Conservation (phyloP, 352 stramenopile genomes). For the Globisporangium spiculum region DNA sequence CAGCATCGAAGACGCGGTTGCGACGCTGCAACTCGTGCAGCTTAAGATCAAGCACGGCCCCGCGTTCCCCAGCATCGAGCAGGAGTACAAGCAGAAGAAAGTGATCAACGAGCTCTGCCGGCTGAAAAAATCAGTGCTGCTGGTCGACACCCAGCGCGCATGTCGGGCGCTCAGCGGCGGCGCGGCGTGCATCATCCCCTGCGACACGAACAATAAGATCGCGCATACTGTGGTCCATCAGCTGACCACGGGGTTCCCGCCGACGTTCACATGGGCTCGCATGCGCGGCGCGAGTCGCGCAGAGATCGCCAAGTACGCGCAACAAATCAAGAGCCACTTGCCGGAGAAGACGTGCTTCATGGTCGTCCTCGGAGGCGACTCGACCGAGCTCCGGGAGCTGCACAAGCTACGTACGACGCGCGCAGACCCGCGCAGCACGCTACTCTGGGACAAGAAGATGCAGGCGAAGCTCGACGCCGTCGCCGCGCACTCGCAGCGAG, state of each 20-base stretch:
- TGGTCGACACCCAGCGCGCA: conserved; percentile 65
- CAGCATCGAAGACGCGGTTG: conserved; percentile 78
- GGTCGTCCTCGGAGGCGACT: conserved; percentile 50
- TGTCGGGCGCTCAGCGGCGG: conserved; percentile 64
- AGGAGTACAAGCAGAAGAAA: conserved; percentile 76
- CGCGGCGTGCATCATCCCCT: conserved; percentile 58
- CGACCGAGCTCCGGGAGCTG: conserved; percentile 54
- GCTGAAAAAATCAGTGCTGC: conserved; percentile 74
- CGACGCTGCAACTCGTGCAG: conserved; percentile 69
- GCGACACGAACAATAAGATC: conserved; percentile 44
- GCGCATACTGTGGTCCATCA: conserved; percentile 64
- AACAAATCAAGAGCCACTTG: conserved; percentile 41
- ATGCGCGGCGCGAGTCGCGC: conserved; percentile 42
- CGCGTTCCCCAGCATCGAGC: conserved; percentile 66
- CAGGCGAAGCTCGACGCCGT: conserved; percentile 54
- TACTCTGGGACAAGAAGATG: conserved; percentile 77
- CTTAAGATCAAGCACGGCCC: conserved; percentile 78
- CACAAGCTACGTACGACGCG: conserved; percentile 79
- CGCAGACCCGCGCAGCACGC: conserved; percentile 64
- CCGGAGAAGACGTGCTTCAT: conserved; percentile 58
- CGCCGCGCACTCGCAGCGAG: conserved; percentile 48
- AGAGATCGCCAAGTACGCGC: conserved; percentile 35
- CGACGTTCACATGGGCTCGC: conserved; percentile 75
- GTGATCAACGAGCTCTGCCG: conserved; percentile 68
- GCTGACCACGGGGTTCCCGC: conserved; percentile 78